phyloP scores from a whole-genome alignment of 2,329 filamentous ascomycete genomes.

The Zymoseptoria passerinii region DNA sequence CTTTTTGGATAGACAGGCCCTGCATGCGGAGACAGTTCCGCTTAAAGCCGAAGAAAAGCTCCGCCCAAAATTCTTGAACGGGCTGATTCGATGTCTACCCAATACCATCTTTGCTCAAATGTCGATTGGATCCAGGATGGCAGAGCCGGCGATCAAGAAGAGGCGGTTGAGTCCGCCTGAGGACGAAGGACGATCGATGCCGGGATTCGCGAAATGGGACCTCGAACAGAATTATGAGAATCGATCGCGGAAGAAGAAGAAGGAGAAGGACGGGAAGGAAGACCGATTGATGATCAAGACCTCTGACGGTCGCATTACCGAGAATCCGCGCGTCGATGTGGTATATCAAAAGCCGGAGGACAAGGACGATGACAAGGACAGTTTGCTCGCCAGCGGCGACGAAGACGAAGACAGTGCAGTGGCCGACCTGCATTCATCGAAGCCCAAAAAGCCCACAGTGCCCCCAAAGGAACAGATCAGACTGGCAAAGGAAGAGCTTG shows the following conservation, averaged over 20 bases:
- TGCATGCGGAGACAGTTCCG: background rate
- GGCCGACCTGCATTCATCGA: slow-evolving; percentile 39
- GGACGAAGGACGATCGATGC: slow-evolving; percentile 21
- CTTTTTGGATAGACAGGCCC: background rate
- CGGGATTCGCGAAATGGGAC: slow-evolving; percentile 62
- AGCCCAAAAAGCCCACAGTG: slow-evolving; percentile 52
- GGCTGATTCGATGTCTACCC: background rate
- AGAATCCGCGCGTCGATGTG: slow-evolving; percentile 37
- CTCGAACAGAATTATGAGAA: slow-evolving; percentile 87
- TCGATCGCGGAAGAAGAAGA: slow-evolving; percentile 63
- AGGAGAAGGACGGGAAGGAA: slow-evolving; percentile 50
- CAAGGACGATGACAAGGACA: slow-evolving; percentile 51
- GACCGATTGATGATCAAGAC: slow-evolving; percentile 82
- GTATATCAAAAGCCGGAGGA: slow-evolving; percentile 32
- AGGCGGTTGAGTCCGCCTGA: slow-evolving; percentile 43
- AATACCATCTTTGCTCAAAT: background rate
- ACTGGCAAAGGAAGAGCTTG: slow-evolving; percentile 85
- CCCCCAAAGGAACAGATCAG: slow-evolving; percentile 71
- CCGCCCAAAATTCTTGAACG: slow-evolving; percentile 1
- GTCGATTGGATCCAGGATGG: slow-evolving; percentile 32
- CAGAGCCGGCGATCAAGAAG: slow-evolving; percentile 42
- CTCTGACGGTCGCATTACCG: slow-evolving; percentile 61
- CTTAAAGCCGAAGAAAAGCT: background rate
- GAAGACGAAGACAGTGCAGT: slow-evolving; percentile 43
- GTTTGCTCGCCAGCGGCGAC: slow-evolving; percentile 53